phyloP scores from a whole-genome alignment of 768 basidiomycete genomes.

The Lactarius indigo region DNA sequence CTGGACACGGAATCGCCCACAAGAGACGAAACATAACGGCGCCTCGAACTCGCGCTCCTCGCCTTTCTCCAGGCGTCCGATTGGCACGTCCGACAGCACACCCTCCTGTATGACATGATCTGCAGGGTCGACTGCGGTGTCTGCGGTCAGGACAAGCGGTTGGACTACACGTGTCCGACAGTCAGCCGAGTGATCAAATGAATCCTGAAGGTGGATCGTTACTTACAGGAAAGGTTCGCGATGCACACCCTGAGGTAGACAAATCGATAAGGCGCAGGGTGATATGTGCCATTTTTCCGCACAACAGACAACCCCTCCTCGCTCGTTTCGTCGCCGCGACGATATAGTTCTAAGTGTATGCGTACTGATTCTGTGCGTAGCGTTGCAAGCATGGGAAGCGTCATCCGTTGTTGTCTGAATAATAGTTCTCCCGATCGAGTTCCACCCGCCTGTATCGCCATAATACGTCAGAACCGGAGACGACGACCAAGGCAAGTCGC shows the following conservation, averaged over 20 bases:
- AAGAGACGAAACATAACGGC: constrained; percentile 69
- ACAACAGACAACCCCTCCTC: constrained; percentile 24
- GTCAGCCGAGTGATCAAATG: not conserved
- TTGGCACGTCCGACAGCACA: constrained; percentile 50
- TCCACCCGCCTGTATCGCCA: constrained; percentile 62
- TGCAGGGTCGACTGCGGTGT: constrained; percentile 52
- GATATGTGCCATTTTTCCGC: constrained; percentile 42
- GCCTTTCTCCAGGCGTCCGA: constrained; percentile 60
- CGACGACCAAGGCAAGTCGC: not conserved
- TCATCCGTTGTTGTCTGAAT: constrained; percentile 73
- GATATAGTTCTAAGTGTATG: constrained; percentile 42
- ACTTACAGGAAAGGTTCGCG: constrained; percentile 67
- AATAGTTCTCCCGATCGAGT: constrained; percentile 72
- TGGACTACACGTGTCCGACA: constrained; percentile 39
- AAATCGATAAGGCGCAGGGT: constrained; percentile 57
- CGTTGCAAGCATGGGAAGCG: constrained; percentile 73
- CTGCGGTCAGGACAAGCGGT: constrained; percentile 49
- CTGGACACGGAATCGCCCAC: constrained; percentile 55
- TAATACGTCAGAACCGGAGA: not conserved
- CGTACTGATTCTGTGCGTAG: constrained; percentile 65
- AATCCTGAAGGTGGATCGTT: not conserved
- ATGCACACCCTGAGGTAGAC: constrained; percentile 55
- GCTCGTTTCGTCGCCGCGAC: constrained; percentile 21
- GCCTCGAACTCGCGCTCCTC: constrained; percentile 49
- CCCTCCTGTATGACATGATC: constrained; percentile 74